Evolutionary conservation across 2,329 filamentous ascomycete genomes (phyloP).

Genomic region (Apiospora sp.): DNA sequence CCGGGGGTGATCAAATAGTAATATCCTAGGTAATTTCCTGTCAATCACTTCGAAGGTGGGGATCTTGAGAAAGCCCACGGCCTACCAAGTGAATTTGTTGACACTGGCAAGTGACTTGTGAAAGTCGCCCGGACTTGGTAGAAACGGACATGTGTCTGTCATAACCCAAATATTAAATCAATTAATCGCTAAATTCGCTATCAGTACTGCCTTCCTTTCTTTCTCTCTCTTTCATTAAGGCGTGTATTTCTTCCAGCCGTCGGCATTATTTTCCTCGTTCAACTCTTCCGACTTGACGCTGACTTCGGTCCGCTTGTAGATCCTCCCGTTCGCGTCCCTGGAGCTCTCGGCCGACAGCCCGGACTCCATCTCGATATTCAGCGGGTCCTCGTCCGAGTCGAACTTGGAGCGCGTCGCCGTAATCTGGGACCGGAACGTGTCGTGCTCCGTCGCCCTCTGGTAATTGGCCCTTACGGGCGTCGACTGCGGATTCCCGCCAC

Average conservation of each 20-base stretch:
- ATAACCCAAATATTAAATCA: background rate
- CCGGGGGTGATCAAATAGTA: background rate
- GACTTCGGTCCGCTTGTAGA: background rate
- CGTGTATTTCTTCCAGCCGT: conserved; percentile 1
- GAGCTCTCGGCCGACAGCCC: background rate
- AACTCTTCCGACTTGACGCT: background rate
- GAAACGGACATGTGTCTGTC: background rate
- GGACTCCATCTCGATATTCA: conserved; percentile 10
- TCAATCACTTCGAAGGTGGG: background rate
- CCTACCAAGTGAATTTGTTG: too few species aligned
- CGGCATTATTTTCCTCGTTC: background rate
- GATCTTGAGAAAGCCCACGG: too few species aligned
- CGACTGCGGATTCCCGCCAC: background rate
- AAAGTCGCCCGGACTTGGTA: too few species aligned
- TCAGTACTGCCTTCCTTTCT: background rate
- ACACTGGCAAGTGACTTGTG: too few species aligned
- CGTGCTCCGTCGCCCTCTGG: conserved; percentile 3
- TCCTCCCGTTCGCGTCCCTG: background rate
- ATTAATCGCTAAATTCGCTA: background rate
- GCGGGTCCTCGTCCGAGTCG: conserved; percentile 15
- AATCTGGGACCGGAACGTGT: conserved; percentile 17
- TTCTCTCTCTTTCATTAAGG: background rate
- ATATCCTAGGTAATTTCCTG: too few species aligned
- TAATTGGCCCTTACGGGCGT: background rate
- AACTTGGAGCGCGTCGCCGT: background rate